Percentiles rank a stretch among this genome's conserved stretches.
These are phyloP conservation scores for Apophysomyces trapeziformis DNA, from an alignment of 371 early-diverging fungal species.

Conservation along the genomic window DNA sequence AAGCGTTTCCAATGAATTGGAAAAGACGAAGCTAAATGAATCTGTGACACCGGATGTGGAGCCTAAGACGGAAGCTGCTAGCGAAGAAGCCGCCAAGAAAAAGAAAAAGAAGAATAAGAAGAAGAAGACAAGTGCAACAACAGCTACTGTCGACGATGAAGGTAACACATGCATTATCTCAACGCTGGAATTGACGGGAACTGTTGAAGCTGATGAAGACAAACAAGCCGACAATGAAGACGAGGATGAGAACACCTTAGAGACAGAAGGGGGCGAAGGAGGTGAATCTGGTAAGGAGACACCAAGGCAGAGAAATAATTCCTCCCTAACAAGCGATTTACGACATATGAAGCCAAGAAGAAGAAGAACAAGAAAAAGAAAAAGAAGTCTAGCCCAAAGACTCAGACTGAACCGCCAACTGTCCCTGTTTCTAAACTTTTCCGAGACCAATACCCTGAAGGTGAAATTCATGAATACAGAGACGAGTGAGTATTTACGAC, in stretches of 20 bases:
- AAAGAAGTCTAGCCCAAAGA: constrained; percentile 63
- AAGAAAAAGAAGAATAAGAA: constrained; percentile 10
- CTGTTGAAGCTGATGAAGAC: not conserved
- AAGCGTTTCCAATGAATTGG: not conserved
- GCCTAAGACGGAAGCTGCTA: not conserved
- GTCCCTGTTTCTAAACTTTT: constrained; percentile 82
- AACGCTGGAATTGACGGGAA: not conserved
- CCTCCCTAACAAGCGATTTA: not conserved
- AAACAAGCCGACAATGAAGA: constrained; percentile 11
- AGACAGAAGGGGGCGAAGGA: constrained; percentile 2
- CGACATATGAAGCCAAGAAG: constrained; percentile 40
- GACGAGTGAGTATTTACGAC: constrained; percentile 64
- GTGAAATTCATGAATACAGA: constrained; percentile 74
- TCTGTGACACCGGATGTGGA: not conserved
- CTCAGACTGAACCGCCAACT: constrained; percentile 78
- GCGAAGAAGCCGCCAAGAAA: not conserved
- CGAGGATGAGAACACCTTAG: constrained; percentile 8
- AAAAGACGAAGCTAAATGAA: not conserved
- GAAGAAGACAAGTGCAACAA: not conserved
- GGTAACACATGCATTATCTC: not conserved
- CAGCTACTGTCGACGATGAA: not conserved
- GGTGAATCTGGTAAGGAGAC: constrained; percentile 1
- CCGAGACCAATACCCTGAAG: constrained; percentile 71
- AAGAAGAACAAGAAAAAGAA: constrained; percentile 76
- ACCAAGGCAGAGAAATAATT: not conserved